Evolutionary conservation across 345 rosid species (phyloP), one percentile per base, ranked within the genome.

Genomic region (Linum tenue): DNA sequence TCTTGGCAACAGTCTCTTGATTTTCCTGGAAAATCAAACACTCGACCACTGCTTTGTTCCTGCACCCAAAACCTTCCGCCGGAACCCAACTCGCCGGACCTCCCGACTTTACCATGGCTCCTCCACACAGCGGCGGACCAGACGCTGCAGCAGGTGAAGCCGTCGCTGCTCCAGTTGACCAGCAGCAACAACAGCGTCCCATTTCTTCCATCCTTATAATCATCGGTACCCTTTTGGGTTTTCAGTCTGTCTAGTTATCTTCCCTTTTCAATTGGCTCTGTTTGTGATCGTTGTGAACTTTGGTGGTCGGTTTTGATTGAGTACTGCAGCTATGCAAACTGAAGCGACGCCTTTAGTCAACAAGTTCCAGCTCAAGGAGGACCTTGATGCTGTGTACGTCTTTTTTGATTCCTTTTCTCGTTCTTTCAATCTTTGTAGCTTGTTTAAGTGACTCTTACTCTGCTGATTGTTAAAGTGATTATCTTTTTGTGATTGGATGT

Each of bases 291-390:
- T 5, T 42, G 42, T 36, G 58, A 55, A 7, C 5, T 9, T 63
- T 41, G 36, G 16, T 53, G 12, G 14, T 17, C 17, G 16, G 7
- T 56, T 42, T 44, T 71, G 59, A 16, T 66, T 44, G 22, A 55
- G 60, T 17, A 6, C 57, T 41, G 42, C 68, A 92, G 98, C 97
- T 76, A 87, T 92, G 97, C 94, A 85, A 73, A 76, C 88, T 62
- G 97, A 92, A 77, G 98, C 97, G 51, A 72, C 83, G 81, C 94
- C 91, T 55, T 55, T 92, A 72, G 95, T 92, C 50, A 72, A 84
- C 56, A 86, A 69, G 77, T 78, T 92, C 70, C 67, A 78, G 58
- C 86, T 90, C 56, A 70, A 70, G 38, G 80, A 86, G 74, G 90
- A 85, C 63, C 66, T 58, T 10, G 76, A 68, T 16, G 59, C 97